Base-by-base conservation (phyloP, 2,329 filamentous ascomycete species). In the Ploettnerulaceae sp. region DNA sequence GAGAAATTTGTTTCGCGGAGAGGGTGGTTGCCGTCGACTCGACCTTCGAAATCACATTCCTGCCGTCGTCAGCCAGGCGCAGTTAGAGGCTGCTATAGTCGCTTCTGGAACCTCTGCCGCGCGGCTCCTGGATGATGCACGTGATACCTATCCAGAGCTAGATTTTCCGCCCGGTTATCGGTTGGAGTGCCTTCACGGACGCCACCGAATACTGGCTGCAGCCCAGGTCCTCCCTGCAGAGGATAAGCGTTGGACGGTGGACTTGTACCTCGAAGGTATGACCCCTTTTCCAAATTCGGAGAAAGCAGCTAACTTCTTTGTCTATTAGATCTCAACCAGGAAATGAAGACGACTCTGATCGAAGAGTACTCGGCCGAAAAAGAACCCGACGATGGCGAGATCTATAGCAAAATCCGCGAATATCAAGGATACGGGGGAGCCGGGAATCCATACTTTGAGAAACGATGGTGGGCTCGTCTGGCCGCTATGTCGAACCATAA, bases 1-100 rank as follows among this genome's bases (percentile, higher is more conserved):
- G 6, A 48, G 42, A 35, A 25, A 37, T 14, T 44, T 40, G 18
- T 51, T 53, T 45, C 24, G 21, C 17, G 47, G 31, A 35, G 38
- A 53, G 12, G 18, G 40, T 36, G 20, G 38, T 41, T 51, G 38
- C 39, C 21, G 32, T 45, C 26, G 28, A 32, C 48, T 51, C 8
- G 53, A 65, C 49, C 18, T 63, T 24, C 33, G 44, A 32, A 64
- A 66, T 55, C 56, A 63, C 52, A 55, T 66, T 47, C 58, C 57
- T 47, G 57, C 57, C 6, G 43, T 64, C 9, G 58, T 67, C 38
- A 56, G 59, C 38, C 34, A 55, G 48, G 38, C 55, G 46, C 15
- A 58, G 37, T 59, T 67, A 14, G 32, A 53, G 35, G 53, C 49
- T 48, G 48, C 47, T 25, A 51, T 60, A 20, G 17, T 45, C 28